Evolutionary conservation across 2,329 filamentous ascomycete genomes (phyloP).

Genomic region (Huntiella abstrusa): DNA sequence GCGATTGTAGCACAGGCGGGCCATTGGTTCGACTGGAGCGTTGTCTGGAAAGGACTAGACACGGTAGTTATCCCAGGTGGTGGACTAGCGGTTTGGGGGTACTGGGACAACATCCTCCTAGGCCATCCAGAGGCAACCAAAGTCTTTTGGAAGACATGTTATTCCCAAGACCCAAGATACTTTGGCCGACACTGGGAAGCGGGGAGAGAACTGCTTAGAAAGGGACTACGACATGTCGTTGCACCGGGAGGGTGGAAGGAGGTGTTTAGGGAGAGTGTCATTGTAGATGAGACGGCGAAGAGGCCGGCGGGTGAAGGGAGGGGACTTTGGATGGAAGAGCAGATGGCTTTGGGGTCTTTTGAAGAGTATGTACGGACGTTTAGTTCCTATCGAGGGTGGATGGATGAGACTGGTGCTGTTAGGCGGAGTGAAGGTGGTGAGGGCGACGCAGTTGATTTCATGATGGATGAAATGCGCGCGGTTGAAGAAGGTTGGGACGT

Average conservation of each 20-base stretch:
- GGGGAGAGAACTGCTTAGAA: constrained; percentile 34
- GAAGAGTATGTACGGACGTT: constrained; percentile 45
- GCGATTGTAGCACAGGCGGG: constrained; percentile 35
- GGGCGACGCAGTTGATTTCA: constrained; percentile 42
- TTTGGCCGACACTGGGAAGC: constrained; percentile 17
- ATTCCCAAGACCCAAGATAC: too few species aligned
- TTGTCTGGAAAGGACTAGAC: constrained; percentile 34
- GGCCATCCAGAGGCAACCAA: constrained; percentile 31
- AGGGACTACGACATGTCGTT: constrained; percentile 30
- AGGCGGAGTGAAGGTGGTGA: constrained; percentile 32
- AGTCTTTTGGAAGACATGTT: constrained; percentile 25
- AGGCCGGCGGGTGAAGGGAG: constrained; percentile 11
- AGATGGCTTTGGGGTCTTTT: constrained; percentile 34
- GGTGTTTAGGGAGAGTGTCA: constrained; percentile 23
- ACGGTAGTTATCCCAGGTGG: constrained; percentile 35
- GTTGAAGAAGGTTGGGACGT: constrained; percentile 34
- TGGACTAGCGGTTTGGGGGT: constrained; percentile 46
- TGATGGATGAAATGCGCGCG: constrained; percentile 39
- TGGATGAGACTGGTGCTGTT: constrained; percentile 29
- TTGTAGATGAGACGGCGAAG: constrained; percentile 16
- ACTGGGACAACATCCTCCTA: constrained; percentile 43
- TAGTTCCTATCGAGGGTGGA: constrained; percentile 40
- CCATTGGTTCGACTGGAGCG: constrained; percentile 45
- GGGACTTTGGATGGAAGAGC: constrained; percentile 31
- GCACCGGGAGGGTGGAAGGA: constrained; percentile 33